These are phyloP conservation scores for Citrus maxima DNA, from an alignment of 345 rosid species.

Conservation along the genomic window DNA sequence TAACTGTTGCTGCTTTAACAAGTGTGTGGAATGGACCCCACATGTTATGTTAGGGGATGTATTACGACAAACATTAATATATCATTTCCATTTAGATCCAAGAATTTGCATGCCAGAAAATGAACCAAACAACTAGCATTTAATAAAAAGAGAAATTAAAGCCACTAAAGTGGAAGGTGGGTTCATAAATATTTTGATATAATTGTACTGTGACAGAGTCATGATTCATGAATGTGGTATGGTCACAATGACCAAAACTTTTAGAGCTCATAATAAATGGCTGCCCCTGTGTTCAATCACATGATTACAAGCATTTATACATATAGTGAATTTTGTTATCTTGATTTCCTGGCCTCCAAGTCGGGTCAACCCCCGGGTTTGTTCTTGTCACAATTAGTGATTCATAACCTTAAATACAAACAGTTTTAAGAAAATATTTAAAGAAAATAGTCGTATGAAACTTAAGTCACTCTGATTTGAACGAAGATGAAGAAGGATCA, in stretches of 20 bases:
- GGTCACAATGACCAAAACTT: constrained; percentile 10
- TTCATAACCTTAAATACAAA: not conserved
- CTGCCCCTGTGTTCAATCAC: not conserved
- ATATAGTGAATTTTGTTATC: not conserved
- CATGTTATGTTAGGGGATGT: not conserved
- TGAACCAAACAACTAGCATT: not conserved
- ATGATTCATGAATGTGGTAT: constrained; percentile 1
- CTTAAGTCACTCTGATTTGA: not conserved
- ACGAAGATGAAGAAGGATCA: not conserved
- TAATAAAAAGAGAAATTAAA: not conserved
- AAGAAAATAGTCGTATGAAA: not conserved
- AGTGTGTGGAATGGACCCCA: not conserved
- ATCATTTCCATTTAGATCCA: not conserved
- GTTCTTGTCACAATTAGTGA: not conserved
- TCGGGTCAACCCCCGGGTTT: too few relatives aligned
- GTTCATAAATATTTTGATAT: constrained; percentile 19
- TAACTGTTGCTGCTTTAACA: too few relatives aligned
- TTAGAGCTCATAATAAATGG: not conserved
- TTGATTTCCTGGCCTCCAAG: not conserved
- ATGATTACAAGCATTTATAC: not conserved
- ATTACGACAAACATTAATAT: not conserved
- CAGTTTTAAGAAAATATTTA: too few relatives aligned
- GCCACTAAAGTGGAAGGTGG: not conserved
- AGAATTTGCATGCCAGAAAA: not conserved
- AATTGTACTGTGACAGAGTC: not conserved